A percentile compares a stretch with the other conserved stretches of the same genome.
Evolutionary conservation across 352 stramenopile genomes (phyloP).

Genomic region (Phytophthora pinifolia): DNA sequence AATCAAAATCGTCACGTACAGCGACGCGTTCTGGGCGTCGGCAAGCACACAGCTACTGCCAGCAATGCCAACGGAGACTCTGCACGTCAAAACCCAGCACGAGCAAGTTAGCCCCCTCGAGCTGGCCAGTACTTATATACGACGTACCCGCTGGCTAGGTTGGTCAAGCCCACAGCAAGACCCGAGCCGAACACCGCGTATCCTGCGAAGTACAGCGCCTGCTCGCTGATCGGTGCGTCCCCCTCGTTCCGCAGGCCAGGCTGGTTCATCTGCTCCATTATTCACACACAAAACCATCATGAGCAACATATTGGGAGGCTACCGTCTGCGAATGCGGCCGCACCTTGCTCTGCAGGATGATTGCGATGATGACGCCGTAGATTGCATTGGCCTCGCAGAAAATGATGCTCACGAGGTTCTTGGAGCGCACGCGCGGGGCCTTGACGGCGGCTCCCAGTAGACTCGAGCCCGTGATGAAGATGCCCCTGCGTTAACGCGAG

Average conservation of each 20-base stretch:
- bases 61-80: constrained; percentile 97
- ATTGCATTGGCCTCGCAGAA: constrained; percentile 99
- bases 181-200: constrained; percentile 98
- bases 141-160: constrained; percentile 94
- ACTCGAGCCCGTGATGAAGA: constrained; percentile 94
- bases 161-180: constrained; percentile 98
- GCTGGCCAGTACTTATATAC: neutral
- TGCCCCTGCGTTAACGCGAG: constrained; percentile 60
- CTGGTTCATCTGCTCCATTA: constrained; percentile 65
- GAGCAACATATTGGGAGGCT: too few relatives aligned
- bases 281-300: constrained; percentile 2
- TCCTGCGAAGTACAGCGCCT: constrained; percentile 93
- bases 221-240: constrained; percentile 76
- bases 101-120: constrained; percentile 5
- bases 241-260: constrained; percentile 54
- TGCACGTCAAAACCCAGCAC: constrained; percentile 30
- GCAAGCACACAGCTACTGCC: constrained; percentile 97
- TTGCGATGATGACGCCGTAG: constrained; percentile 99
- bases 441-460: constrained; percentile 98
- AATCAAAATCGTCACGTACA: constrained; percentile 99
- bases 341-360: constrained; percentile 98
- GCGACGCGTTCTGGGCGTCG: constrained; percentile 96
- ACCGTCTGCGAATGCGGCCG: neutral
- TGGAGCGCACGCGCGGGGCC: constrained; percentile 97
- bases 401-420: constrained; percentile 99